Percentiles rank a stretch among this genome's conserved stretches.
phyloP scores from a whole-genome alignment of 371 early-diverging fungal genomes.

The Saksenaea oblongispora region DNA sequence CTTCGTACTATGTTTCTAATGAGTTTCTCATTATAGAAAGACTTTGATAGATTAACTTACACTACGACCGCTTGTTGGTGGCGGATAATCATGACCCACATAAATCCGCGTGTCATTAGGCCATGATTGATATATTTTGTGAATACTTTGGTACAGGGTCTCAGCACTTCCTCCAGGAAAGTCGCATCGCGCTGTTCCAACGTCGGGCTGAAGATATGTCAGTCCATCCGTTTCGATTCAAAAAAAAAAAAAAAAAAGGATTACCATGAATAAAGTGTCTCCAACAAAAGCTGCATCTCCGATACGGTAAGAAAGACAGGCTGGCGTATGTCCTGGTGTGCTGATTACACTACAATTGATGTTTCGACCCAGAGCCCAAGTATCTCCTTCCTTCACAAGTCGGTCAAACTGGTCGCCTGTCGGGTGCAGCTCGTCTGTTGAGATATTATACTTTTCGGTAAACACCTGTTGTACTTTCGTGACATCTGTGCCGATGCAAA shows the following conservation, averaged over 20 bases:
- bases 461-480: conserved; percentile 43
- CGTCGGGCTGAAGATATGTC: conserved; percentile 36
- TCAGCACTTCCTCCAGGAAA: conserved; percentile 53
- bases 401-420: conserved; percentile 43
- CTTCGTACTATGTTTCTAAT: conserved; percentile 29
- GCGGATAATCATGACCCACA: conserved; percentile 53
- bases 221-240: not conserved
- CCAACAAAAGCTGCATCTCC: conserved; percentile 54
- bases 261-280: conserved; percentile 53
- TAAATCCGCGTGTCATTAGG: conserved; percentile 48
- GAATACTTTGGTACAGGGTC: conserved; percentile 41
- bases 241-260: too few species aligned
- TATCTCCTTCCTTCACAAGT: conserved; percentile 21
- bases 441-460: conserved; percentile 36
- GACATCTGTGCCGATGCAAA: conserved; percentile 42
- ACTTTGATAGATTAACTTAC: conserved; percentile 18
- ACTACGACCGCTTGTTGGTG: conserved; percentile 16
- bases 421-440: conserved; percentile 15
- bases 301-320: conserved; percentile 44
- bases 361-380: conserved; percentile 43
- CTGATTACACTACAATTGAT: conserved; percentile 36
- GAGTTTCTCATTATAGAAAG: not conserved
- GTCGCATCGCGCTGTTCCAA: conserved; percentile 53
- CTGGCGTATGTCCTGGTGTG: conserved; percentile 54
- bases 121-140: conserved; percentile 42